Evolutionary conservation across 371 early-diverging fungal genomes (phyloP), one percentile per base, ranked within the genome.

Genomic region (Choanephora cucurbitarum): DNA sequence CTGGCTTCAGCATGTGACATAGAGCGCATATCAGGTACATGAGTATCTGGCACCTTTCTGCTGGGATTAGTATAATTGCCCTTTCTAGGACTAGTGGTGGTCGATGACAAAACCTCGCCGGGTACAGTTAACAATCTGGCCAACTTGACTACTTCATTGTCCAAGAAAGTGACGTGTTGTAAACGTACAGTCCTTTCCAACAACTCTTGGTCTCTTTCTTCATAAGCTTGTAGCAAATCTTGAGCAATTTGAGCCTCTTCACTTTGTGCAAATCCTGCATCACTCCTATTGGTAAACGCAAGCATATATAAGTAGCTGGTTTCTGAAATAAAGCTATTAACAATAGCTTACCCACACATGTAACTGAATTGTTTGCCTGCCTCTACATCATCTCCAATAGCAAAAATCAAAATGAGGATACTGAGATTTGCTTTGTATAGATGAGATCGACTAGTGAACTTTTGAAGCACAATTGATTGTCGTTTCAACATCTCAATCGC

Each of bases 331-430:
- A n/a, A n/a, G n/a, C n/a, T n/a, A n/a, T n/a, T n/a, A n/a, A n/a
- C n/a, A n/a, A n/a, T n/a, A 55, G 10, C 70, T 67, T 79, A 88
- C 89, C 71, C 70, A 59, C 80, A 81, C 75, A 83, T 90, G 47
- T 51, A 64, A 49, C 86, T 83, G 32, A 91, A 84, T 57, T 80
- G 77, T 65, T 89, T 89, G 17, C 82, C 80, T 1, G 95, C 94
- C 18, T 87, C 93, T 0, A 90, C 90, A 52, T 85, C 86, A 64
- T 95, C 94, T 23, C 91, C 93, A 58, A 83, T 73, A 10, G 88
- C 85, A 28, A 96, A 78, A 0, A 81, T 69, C 4, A 92, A 57
- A 15, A 96, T 80, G 28, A 93, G 64, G 24, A 87, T 84, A 46
- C 88, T 76, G 32, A 96, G 67, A 17, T 82, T 82, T 44, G 89